These are phyloP conservation scores for Mucor plumbeus DNA, from an alignment of 371 early-diverging fungal species.

Conservation along the genomic window DNA sequence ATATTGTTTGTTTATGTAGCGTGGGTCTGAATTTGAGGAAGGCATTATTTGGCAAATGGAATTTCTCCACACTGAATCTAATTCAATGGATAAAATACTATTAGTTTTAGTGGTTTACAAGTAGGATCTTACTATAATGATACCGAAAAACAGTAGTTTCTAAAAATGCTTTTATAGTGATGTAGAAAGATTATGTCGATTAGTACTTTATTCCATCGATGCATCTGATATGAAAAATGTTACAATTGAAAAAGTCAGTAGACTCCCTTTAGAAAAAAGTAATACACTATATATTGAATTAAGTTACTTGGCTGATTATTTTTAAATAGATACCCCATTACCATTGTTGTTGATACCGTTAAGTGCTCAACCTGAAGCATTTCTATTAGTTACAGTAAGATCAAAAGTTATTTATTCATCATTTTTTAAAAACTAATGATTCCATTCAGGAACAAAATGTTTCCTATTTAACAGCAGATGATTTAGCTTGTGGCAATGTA, in stretches of 20 bases:
- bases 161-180: constrained; percentile 27
- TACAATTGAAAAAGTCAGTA: constrained; percentile 37
- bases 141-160: too few relatives aligned
- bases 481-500: constrained; percentile 44
- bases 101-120: constrained; percentile 41
- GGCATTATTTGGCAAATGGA: constrained; percentile 59
- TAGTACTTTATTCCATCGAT: constrained; percentile 41
- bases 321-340: constrained; percentile 36
- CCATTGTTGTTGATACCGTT: constrained; percentile 47
- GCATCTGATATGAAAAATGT: constrained; percentile 33
- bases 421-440: background rate
- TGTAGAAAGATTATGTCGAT: constrained; percentile 39
- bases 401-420: too few relatives aligned
- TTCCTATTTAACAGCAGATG: constrained; percentile 33
- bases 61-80: constrained; percentile 39
- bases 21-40: constrained; percentile 38
- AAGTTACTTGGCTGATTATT: background rate
- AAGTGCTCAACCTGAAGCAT: constrained; percentile 34
- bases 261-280: constrained; percentile 45
- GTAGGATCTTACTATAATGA: constrained; percentile 13
- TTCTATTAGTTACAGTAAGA: constrained; percentile 44
- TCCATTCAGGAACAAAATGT: constrained; percentile 26
- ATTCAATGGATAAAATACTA: constrained; percentile 36
- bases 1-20: constrained; percentile 20
- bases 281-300: background rate